A percentile compares a stretch with the other conserved stretches of the same genome.
These are phyloP conservation scores for Thalassiosira exigua DNA, from an alignment of 352 stramenopile species.

Conservation along the genomic window DNA sequence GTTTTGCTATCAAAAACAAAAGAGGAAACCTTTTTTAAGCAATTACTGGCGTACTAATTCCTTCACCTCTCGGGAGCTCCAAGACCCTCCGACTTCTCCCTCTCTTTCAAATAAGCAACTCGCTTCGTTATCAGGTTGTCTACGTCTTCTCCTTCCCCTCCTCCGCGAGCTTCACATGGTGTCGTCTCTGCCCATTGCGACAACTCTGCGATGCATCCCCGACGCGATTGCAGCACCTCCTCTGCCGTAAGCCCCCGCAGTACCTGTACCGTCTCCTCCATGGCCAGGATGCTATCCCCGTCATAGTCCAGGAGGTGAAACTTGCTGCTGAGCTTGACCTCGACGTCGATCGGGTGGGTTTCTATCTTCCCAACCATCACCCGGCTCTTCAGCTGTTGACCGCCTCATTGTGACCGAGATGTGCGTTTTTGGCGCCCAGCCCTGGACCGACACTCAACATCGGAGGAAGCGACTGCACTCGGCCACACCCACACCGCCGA, in stretches of 20 bases:
- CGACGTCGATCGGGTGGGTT: constrained; percentile 92
- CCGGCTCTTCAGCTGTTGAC: constrained; percentile 89
- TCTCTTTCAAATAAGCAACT: too few species aligned
- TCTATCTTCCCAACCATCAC: constrained; percentile 94
- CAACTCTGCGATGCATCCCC: constrained; percentile 91
- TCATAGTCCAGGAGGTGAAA: constrained; percentile 98
- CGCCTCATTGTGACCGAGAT: constrained; percentile 91
- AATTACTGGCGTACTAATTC: too few species aligned
- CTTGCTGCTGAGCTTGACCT: constrained; percentile 96
- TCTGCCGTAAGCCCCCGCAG: constrained; percentile 93
- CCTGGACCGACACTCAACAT: too few species aligned
- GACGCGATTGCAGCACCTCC: constrained; percentile 93
- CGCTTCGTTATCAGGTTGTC: constrained; percentile 55
- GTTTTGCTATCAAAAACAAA: too few species aligned
- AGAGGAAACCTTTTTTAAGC: too few species aligned
- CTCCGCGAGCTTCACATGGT: constrained; percentile 87
- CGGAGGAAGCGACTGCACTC: constrained; percentile 23
- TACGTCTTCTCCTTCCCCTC: constrained; percentile 63
- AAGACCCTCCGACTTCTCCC: too few species aligned
- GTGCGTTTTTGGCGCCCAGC: too few species aligned
- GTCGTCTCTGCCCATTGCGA: constrained; percentile 89
- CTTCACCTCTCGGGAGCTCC: too few species aligned
- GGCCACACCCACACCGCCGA: constrained; percentile 33
- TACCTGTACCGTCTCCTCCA: constrained; percentile 93
- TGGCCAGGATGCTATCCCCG: constrained; percentile 93